These are phyloP conservation scores for Barnettozyma sucrosica DNA, from an alignment of 805 yeast species.

Conservation along the genomic window DNA sequence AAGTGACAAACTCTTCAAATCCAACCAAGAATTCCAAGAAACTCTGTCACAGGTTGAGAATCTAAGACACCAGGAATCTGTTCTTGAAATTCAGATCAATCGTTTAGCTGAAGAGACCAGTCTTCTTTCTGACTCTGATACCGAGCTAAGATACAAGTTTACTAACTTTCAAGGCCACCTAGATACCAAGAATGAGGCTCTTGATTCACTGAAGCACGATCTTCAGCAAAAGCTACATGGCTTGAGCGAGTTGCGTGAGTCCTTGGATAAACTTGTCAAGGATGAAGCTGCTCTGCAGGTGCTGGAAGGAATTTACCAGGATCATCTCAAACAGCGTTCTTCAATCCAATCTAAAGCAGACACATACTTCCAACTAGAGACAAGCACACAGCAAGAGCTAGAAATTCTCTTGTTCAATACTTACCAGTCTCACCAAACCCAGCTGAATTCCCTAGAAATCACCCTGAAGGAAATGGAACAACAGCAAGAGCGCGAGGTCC, in stretches of 20 bases:
- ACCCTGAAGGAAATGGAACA: constrained; percentile 12
- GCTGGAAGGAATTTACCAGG: constrained; percentile 32
- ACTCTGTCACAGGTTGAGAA: constrained; percentile 59
- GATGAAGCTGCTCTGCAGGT: constrained; percentile 52
- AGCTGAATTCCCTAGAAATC: constrained; percentile 10
- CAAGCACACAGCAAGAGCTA: constrained; percentile 1
- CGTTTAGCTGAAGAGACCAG: constrained; percentile 45
- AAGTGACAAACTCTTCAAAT: constrained; percentile 58
- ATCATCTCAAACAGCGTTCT: constrained; percentile 16
- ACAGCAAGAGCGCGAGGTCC: neutral
- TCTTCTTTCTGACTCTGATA: constrained; percentile 39
- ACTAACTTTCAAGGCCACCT: constrained; percentile 35
- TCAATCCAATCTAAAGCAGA: constrained; percentile 10
- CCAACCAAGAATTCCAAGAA: constrained; percentile 78
- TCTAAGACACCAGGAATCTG: constrained; percentile 40
- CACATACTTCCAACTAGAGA: neutral
- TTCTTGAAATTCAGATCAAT: constrained; percentile 44
- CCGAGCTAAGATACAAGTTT: constrained; percentile 34
- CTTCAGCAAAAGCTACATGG: constrained; percentile 21
- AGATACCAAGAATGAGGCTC: constrained; percentile 26
- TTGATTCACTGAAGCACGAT: constrained; percentile 22
- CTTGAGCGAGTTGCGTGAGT: constrained; percentile 26
- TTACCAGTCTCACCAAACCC: constrained; percentile 5
- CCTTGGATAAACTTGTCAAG: constrained; percentile 35
- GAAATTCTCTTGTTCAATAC: constrained; percentile 1